These are phyloP conservation scores for Litchi chinensis DNA, from an alignment of 345 rosid genomes.

Conservation along the genomic window DNA sequence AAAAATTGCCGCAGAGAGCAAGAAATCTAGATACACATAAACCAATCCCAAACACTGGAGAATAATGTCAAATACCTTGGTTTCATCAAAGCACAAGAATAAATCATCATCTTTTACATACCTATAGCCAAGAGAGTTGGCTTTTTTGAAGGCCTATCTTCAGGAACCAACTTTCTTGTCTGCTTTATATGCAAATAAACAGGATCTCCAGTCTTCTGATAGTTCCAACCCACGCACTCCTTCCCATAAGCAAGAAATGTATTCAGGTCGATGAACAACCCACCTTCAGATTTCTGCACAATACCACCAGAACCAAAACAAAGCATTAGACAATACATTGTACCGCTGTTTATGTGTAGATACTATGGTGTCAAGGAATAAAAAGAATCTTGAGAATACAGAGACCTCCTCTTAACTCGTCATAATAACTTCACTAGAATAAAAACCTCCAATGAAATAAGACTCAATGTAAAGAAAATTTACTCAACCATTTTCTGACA, in stretches of 20 bases:
- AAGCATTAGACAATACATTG: not conserved
- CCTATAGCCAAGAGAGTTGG: constrained; percentile 94
- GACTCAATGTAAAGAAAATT: not conserved
- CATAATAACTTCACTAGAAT: not conserved
- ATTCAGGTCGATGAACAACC: constrained; percentile 86
- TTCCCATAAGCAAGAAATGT: constrained; percentile 91
- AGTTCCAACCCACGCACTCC: constrained; percentile 85
- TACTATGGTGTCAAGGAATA: not conserved
- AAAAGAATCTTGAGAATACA: not conserved
- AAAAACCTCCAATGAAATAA: not conserved
- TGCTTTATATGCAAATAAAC: constrained; percentile 91
- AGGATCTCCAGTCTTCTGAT: constrained; percentile 84
- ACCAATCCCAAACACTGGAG: not conserved
- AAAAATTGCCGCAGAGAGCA: not conserved
- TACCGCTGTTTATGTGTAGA: not conserved
- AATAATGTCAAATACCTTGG: not conserved
- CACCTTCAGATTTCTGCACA: constrained; percentile 89
- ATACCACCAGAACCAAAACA: constrained; percentile 25
- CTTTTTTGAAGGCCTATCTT: constrained; percentile 90
- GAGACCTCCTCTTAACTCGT: not conserved
- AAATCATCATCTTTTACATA: constrained; percentile 23
- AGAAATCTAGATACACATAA: not conserved
- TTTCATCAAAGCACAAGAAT: constrained; percentile 4
- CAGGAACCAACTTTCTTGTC: constrained; percentile 67
- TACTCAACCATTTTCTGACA: not conserved